Conservation (phyloP, 192 early-diverging fungal genomes). For the Backusella parvicylindrica region DNA sequence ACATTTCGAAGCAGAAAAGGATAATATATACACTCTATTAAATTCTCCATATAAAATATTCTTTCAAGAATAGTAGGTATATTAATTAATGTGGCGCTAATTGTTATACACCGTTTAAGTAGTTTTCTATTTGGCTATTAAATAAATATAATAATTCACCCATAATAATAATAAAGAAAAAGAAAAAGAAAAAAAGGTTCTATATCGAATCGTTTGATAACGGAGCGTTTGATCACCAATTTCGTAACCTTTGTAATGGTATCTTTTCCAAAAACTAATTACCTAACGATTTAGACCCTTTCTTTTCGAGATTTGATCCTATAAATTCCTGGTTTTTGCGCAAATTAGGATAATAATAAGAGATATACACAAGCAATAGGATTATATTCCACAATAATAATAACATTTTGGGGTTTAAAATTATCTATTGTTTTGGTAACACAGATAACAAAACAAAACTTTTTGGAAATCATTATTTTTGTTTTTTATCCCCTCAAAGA, state of each 20-base stretch:
- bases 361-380: neutral
- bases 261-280: too few relatives aligned
- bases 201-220: neutral
- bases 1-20: neutral
- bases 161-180: too few relatives aligned
- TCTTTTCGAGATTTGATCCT: neutral
- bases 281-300: too few relatives aligned
- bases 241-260: too few relatives aligned
- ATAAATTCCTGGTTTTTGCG: neutral
- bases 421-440: too few relatives aligned
- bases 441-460: too few relatives aligned
- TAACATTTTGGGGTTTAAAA: neutral
- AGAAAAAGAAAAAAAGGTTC: neutral
- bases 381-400: too few relatives aligned
- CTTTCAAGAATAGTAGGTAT: neutral
- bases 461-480: too few relatives aligned
- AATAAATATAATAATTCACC: too few relatives aligned
- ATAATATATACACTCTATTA: neutral
- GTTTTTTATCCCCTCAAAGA: too few relatives aligned
- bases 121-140: neutral
- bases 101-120: neutral
- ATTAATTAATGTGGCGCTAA: neutral
- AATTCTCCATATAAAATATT: neutral
- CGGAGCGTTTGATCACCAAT: neutral
- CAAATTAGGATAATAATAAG: neutral